Evolutionary conservation across 192 early-diverging fungal genomes (phyloP), one percentile per base, ranked within the genome.

Genomic region (Coemansia sp.): DNA sequence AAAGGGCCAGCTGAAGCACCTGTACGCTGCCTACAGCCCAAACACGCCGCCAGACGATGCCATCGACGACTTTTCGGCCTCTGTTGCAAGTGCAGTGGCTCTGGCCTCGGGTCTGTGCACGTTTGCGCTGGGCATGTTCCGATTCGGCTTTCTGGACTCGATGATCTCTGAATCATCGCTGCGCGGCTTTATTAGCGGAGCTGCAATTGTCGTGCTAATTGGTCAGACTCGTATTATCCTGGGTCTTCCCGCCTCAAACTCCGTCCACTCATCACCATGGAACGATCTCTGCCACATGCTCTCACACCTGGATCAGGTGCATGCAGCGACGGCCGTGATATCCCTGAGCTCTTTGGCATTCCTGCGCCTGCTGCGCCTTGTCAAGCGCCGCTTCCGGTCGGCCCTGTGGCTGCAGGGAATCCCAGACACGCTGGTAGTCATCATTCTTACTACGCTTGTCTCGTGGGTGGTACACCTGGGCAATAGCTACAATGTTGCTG

Each of bases 81-180:
- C 69, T 10, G 76, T 80, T 8, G 90, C 92, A 12, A 86, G 84
- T 36, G 63, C 87, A n/a, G 74, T 98, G 60, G 86, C 85, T 2
- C 77, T 97, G 9, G 87, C 95, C 74, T 91, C 96, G n/a, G 97
- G 97, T 6, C 52, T 94, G 9, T 92, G 97, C 58, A 95, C 95
- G 4, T 95, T 95, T 72, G 71, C 90, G 21, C 76, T 99, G 62
- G 97, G 97, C 8, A 90, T 98, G 76, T 91, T 99, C 70, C 87
- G 97, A 32, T 83, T 99, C 14, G 97, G 97, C n/a, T 99, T 99
- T 67, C 68, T 99, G 38, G 97, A 99, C 71, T 96, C 94, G 19
- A 87, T 99, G 35, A 85, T 99, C 59, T 93, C 91, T 9, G 88
- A 94, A 54, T 91, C 95, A 5, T 73, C 97, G n/a, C 67, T 99